Percentiles rank a stretch among this genome's conserved stretches.
phyloP scores from a whole-genome alignment of 768 basidiomycete species.

The Strobilomyces echinocephalus region DNA sequence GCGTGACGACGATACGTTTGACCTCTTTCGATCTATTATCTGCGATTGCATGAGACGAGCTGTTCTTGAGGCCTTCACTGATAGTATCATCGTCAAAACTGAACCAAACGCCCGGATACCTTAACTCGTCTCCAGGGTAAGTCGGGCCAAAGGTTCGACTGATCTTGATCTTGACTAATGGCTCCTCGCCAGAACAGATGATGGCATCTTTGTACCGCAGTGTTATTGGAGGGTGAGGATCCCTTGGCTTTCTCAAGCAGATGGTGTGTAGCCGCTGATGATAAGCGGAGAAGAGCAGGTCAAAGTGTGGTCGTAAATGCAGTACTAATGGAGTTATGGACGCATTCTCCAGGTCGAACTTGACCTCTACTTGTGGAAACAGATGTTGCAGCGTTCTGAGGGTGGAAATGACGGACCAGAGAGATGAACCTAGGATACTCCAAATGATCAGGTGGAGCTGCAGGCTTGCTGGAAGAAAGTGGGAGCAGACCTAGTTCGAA shows the following conservation, averaged over 20 bases:
- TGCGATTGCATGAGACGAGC: conserved; percentile 26
- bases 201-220: conserved; percentile 63
- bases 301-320: conserved; percentile 75
- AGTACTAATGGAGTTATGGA: conserved; percentile 70
- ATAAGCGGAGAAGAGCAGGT: conserved; percentile 78
- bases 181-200: conserved; percentile 57
- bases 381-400: conserved; percentile 60
- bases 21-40: conserved; percentile 74
- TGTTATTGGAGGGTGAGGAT: conserved; percentile 60
- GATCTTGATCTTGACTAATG: conserved; percentile 60
- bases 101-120: conserved; percentile 82
- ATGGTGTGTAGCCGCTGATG: conserved; percentile 80
- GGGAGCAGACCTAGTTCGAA: conserved; percentile 62
- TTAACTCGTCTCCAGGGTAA: conserved; percentile 70
- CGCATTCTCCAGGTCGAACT: conserved; percentile 71
- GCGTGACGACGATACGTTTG: conserved; percentile 66
- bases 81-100: conserved; percentile 74
- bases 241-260: conserved; percentile 61
- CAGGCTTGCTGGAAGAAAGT: not conserved
- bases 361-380: conserved; percentile 80
- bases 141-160: conserved; percentile 78
- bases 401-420: conserved; percentile 73
- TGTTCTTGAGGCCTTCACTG: conserved; percentile 49
- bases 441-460: not conserved
- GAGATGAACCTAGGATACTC: conserved; percentile 54